phyloP scores from a whole-genome alignment of 2,329 filamentous ascomycete species.

The Trichoderma sp. region DNA sequence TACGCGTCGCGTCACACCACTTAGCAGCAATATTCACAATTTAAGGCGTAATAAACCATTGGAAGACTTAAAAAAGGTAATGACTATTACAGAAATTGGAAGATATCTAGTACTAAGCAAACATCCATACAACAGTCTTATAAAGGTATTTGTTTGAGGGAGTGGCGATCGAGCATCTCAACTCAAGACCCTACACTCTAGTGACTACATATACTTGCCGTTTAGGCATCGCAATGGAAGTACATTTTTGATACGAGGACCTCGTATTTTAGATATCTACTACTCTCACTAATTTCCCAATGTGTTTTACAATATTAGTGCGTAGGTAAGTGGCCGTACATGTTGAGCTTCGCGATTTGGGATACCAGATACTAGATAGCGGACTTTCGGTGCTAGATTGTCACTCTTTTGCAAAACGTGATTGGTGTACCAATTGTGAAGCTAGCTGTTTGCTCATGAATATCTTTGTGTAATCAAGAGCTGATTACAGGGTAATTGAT shows the following conservation, averaged over 20 bases:
- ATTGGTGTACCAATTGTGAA: too few species aligned
- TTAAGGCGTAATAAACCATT: not conserved
- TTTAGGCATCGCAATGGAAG: too few species aligned
- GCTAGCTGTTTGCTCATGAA: too few species aligned
- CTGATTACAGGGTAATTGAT: too few species aligned
- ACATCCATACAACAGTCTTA: not conserved
- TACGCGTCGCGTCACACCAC: not conserved
- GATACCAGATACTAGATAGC: not conserved
- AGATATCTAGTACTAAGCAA: not conserved
- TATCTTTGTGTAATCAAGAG: too few species aligned
- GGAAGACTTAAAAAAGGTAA: not conserved
- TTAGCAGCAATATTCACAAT: not conserved
- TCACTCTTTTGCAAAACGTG: too few species aligned
- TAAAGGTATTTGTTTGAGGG: not conserved
- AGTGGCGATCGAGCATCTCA: not conserved
- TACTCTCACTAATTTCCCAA: not conserved
- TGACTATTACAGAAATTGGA: not conserved
- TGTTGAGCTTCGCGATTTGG: not conserved
- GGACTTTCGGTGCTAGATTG: too few species aligned
- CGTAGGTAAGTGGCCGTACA: accelerated
- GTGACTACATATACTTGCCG: not conserved
- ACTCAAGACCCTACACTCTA: accelerated
- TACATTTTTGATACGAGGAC: not conserved
- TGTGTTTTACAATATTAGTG: too few species aligned
- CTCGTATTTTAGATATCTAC: not conserved